Base-by-base conservation (phyloP, 2,329 filamentous ascomycete genomes). In the Diaporthe velutina region DNA sequence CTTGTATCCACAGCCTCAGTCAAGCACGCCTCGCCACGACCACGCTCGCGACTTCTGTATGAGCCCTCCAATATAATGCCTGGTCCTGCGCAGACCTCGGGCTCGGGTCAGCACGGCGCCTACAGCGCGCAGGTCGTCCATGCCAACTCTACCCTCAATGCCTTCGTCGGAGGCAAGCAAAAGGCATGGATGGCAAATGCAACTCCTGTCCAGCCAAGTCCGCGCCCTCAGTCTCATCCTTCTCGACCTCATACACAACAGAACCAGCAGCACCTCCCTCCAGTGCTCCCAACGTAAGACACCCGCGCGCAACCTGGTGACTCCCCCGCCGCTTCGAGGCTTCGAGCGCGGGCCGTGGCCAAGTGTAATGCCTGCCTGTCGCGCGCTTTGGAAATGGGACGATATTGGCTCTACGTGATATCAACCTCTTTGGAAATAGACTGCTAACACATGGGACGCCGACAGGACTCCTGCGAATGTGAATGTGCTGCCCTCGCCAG, bases 401-500 rank as follows among this genome's bases (percentile, higher is more conserved):
- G 64, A 50, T 40, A 30, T 45, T 22, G 40, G 55, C 25, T 22
- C 42, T 64, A 30, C 19, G 13, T 50, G n/a, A 19, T 33, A 8
- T 52, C 22, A 54, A 19, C 17, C 17, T 60, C 4, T 40, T 40
- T 68, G 33, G 22, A 54, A 68, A 54, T 4, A 22, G 64, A 54
- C 48, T 52, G 33, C 73, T 76, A 61, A 75, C 25, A 67, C 22
- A 17, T 42, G 25, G 19, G 6, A 17, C 67, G 25, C 35, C 50
- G 28, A 55, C 73, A 77, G 77, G 76, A n/a, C 73, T 70, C 72
- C 77, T 60, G 54, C 76, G 73, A 74, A 76, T 75, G 50, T 76
- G 73, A 74, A 76, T 76, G 84, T 89, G 28, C 86, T 93, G 67
- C 90, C 91, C 9, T 93, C 92, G 19, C 91, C 92, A 42, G 88